A percentile compares a stretch with the other conserved stretches of the same genome.
Conservation (phyloP, 495 filamentous ascomycete genomes). For the Astrothelium macrocarpum region DNA sequence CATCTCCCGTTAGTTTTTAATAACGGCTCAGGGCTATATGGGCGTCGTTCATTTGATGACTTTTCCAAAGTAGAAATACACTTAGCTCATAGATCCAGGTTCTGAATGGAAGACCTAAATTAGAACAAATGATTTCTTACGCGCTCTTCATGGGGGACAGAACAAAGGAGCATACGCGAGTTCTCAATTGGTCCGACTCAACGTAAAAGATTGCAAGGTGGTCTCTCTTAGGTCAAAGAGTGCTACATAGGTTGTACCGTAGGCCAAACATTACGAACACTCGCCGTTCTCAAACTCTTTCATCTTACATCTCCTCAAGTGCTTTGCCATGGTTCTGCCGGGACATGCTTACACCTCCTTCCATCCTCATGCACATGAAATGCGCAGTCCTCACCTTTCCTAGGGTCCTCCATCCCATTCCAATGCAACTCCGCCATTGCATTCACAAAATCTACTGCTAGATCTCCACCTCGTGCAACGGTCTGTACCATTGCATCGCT, state of each 20-base stretch:
- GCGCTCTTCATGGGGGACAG: no score
- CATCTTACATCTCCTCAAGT: neutral
- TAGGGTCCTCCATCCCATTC: conserved; percentile 19
- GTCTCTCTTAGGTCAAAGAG: no score
- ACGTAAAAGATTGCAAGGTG: no score
- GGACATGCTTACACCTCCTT: conserved; percentile 11
- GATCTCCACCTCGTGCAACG: conserved; percentile 15
- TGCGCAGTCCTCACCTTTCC: conserved; percentile 16
- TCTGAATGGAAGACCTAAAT: no score
- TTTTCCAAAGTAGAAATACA: no score
- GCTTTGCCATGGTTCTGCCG: neutral
- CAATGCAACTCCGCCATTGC: conserved; percentile 14
- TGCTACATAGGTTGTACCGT: neutral
- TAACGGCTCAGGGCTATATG: no score
- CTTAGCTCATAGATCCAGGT: no score
- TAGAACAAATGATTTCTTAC: no score
- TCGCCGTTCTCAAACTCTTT: neutral
- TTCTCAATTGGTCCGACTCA: no score
- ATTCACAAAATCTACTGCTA: conserved; percentile 20
- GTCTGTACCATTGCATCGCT: conserved; percentile 16
- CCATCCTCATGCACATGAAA: conserved; percentile 21
- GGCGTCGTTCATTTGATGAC: no score
- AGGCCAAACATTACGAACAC: neutral
- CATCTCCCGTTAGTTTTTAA: no score
- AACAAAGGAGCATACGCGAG: no score